Conservation (phyloP, 768 basidiomycete genomes). For the Boletellus sp. region DNA sequence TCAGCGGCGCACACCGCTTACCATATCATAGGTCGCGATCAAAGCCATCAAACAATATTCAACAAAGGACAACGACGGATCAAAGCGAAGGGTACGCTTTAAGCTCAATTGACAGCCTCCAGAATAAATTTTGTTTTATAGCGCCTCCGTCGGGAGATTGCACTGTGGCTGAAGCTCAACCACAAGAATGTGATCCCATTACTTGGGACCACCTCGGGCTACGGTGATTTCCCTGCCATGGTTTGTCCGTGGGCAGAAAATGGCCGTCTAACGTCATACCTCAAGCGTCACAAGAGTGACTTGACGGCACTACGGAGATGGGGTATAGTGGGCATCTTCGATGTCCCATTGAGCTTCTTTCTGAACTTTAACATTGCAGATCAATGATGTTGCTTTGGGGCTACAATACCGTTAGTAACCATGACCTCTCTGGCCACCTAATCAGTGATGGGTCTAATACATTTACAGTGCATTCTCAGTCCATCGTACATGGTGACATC, state of each 20-base stretch:
- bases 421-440: not conserved
- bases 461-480: slow-evolving; percentile 16
- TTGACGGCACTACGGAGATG: slow-evolving; percentile 14
- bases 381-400: slow-evolving; percentile 26
- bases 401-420: slow-evolving; percentile 22
- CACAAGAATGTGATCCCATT: slow-evolving; percentile 32
- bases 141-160: slow-evolving; percentile 29
- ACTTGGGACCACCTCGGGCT: slow-evolving; percentile 24
- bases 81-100: slow-evolving; percentile 15
- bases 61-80: slow-evolving; percentile 9
- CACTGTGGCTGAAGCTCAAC: slow-evolving; percentile 27
- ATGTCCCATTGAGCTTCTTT: not conserved
- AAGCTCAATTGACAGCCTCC: accelerated
- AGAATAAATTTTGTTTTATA: not conserved
- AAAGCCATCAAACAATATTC: slow-evolving; percentile 25
- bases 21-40: slow-evolving; percentile 17
- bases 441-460: not conserved
- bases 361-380: slow-evolving; percentile 5
- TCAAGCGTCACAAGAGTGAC: slow-evolving; percentile 9
- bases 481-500: slow-evolving; percentile 26
- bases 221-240: slow-evolving; percentile 32
- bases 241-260: slow-evolving; percentile 34
- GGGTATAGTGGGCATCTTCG: slow-evolving; percentile 11
- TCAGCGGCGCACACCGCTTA: not conserved
- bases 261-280: slow-evolving; percentile 23